Evolutionary conservation across 352 stramenopile species (phyloP), one percentile per base, ranked within the genome.

Genomic region (Globisporangium sylvaticum): DNA sequence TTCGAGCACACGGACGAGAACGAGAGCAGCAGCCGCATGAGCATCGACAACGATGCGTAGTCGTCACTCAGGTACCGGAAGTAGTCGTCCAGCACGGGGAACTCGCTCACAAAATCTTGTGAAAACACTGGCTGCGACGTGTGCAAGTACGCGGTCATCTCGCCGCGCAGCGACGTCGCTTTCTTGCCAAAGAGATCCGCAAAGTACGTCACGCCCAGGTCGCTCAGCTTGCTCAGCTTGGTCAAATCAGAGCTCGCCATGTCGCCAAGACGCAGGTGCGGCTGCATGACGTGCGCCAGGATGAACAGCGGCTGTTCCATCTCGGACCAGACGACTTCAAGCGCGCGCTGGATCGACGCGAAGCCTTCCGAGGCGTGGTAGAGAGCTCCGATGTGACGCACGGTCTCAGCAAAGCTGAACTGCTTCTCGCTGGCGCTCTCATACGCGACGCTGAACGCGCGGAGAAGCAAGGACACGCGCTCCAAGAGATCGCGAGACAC

Each of bases 111-210:
- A 58, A 89, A 82, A 22, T 73, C 65, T 7, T 72, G 73, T 1
- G 70, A 66, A 54, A 90, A 92, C 18, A 78, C 72, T 7, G 70
- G 60, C 57, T 88, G 76, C 12, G 81, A 89, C 37, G 63, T 70
- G 59, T 91, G 80, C n/a, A 90, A 54, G 55, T 84, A 93, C 42
- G 85, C 83, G 1, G 82, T 90, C 64, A 91, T 71, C 66, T 91
- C 81, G 31, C 79, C 81, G 46, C 80, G 80, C 58, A 91, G 52
- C 20, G 72, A 82, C 54, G 62, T 80, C 7, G 80, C 67, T 61
- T 81, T 87, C 15, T 65, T 73, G 0, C 66, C 67, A 46, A 90
- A 80, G 14, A 89, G 75, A 20, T 69, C 73, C 39, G 55, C 62
- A 62, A 85, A 91, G 69, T 94, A 94, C 14, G 62, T 52, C 4